These are phyloP conservation scores for Fraxinus quadrangulata DNA, from an alignment of 257 asterid species.

Conservation along the genomic window DNA sequence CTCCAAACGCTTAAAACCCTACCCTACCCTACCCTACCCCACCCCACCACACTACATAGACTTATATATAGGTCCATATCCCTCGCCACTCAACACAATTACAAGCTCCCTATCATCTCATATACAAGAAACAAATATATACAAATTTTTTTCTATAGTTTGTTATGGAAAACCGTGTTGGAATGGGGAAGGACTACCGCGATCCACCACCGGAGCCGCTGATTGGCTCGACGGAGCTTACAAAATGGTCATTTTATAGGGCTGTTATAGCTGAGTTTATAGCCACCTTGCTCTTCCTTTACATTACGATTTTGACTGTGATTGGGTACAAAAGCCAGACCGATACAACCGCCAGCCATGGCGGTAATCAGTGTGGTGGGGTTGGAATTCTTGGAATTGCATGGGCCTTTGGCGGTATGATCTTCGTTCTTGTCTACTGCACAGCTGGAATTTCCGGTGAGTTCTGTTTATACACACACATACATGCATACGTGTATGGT, in stretches of 20 bases:
- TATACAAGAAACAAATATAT: neutral
- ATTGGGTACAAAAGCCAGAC: constrained; percentile 39
- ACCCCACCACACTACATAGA: neutral
- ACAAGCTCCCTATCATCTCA: neutral
- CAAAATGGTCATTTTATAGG: constrained; percentile 48
- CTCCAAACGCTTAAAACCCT: too few species aligned
- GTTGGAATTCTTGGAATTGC: constrained; percentile 39
- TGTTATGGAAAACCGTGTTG: constrained; percentile 19
- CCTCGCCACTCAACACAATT: neutral
- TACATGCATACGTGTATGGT: too few species aligned
- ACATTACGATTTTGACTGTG: constrained; percentile 38
- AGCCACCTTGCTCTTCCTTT: constrained; percentile 48
- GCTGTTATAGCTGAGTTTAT: constrained; percentile 48
- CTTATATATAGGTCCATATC: neutral
- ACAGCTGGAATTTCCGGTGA: constrained; percentile 26
- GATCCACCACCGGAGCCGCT: constrained; percentile 46
- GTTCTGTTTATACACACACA: neutral
- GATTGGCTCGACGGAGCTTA: constrained; percentile 39
- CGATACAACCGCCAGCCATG: neutral
- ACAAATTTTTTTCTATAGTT: neutral
- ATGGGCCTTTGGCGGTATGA: neutral
- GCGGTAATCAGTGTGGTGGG: constrained; percentile 22
- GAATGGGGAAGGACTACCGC: constrained; percentile 38
- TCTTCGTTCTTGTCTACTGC: neutral
- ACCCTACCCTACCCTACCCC: neutral